Percentiles rank a stretch among this genome's conserved stretches.
Conservation (phyloP, 2,329 filamentous ascomycete genomes). For the Cladosporium sphaerospermum region DNA sequence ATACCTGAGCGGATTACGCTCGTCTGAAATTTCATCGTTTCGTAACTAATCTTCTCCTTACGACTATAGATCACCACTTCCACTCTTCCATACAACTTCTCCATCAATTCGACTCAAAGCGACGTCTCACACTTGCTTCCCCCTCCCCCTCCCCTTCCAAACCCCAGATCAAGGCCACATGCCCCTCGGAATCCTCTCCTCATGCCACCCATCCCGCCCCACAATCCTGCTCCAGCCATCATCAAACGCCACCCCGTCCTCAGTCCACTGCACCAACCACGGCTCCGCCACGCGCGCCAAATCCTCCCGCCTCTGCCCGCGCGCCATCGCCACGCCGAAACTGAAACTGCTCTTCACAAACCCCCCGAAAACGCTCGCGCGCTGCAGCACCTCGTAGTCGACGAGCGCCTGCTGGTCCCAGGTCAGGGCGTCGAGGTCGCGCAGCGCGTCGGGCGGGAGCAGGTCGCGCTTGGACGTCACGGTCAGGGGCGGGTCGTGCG, state of each 20-base stretch:
- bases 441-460: constrained; percentile 32
- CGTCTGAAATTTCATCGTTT: not conserved
- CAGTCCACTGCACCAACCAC: constrained; percentile 21
- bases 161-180: constrained; percentile 23
- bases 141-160: no score
- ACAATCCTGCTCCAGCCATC: constrained; percentile 25
- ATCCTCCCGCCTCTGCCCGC: constrained; percentile 30
- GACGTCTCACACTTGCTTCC: no score
- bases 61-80: no score
- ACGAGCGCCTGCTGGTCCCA: constrained; percentile 48
- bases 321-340: constrained; percentile 43
- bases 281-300: constrained; percentile 21
- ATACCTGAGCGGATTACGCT: not conserved
- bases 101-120: no score
- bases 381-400: constrained; percentile 46
- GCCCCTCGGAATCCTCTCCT: constrained; percentile 22
- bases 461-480: constrained; percentile 42
- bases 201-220: constrained; percentile 22
- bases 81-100: no score
- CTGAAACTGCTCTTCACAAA: constrained; percentile 42
- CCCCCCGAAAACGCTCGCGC: constrained; percentile 40
- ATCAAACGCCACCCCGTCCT: constrained; percentile 22
- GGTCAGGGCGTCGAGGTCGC: constrained; percentile 32
- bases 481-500: constrained; percentile 29
- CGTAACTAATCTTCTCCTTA: no score